Conservation (phyloP, 2,329 filamentous ascomycete genomes). For the Neofusicoccum laricinum region DNA sequence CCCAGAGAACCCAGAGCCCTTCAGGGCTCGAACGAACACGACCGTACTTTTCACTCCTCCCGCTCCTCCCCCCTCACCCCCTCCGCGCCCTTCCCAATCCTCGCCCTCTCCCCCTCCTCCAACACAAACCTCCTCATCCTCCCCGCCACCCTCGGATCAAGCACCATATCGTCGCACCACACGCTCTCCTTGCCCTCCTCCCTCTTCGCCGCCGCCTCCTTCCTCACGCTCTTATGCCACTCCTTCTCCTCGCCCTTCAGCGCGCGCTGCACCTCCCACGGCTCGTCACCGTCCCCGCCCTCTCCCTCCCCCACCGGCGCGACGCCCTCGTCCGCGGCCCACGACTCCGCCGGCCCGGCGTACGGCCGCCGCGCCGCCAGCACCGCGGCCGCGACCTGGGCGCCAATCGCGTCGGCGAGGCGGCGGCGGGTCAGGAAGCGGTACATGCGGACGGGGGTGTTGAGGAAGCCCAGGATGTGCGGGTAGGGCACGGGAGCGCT, state of each 20-base stretch:
- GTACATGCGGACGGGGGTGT: conserved; percentile 80
- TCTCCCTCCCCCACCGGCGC: conserved; percentile 28
- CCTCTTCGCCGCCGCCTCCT: conserved; percentile 43
- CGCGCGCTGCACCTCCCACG: conserved; percentile 61
- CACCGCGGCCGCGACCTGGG: conserved; percentile 81
- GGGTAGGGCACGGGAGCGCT: conserved; percentile 73
- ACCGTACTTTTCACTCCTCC: background rate
- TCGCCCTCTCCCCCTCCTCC: conserved; percentile 64
- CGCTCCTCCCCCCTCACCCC: background rate
- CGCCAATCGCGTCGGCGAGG: conserved; percentile 84
- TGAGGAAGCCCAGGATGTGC: conserved; percentile 87
- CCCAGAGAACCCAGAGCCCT: background rate
- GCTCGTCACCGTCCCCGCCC: conserved; percentile 20
- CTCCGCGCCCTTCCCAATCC: conserved; percentile 59
- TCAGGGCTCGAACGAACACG: no score
- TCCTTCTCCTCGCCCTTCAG: conserved; percentile 71
- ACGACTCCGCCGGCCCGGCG: conserved; percentile 21
- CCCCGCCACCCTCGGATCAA: conserved; percentile 71
- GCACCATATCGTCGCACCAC: conserved; percentile 70
- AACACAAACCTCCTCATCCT: conserved; percentile 81
- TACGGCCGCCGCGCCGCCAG: conserved; percentile 57
- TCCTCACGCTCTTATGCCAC: conserved; percentile 79
- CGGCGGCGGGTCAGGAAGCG: conserved; percentile 82
- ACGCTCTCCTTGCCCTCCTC: conserved; percentile 56
- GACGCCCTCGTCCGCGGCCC: conserved; percentile 26